Conservation (phyloP, 176 grass and related monocot genomes). For the Saccharum spontaneum region DNA sequence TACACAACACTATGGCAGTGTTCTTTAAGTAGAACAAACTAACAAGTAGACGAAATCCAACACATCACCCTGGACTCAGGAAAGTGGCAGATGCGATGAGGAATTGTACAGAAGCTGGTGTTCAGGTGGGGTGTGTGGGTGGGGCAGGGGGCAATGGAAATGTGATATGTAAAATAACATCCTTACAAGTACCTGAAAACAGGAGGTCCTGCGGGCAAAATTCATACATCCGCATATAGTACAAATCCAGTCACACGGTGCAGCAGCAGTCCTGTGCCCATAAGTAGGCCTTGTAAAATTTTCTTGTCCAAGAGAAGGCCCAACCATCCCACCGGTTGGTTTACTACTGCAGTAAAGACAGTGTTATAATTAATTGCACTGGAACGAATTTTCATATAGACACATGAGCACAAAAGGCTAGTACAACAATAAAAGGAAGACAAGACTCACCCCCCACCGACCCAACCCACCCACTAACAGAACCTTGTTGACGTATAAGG, state of each 20-base stretch:
- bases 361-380: conserved; percentile 30
- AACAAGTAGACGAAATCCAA: background rate
- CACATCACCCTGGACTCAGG: background rate
- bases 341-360: conserved; percentile 78
- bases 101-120: background rate
- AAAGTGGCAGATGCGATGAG: background rate
- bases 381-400: background rate
- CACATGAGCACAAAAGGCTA: conserved; percentile 21
- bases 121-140: background rate
- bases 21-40: background rate
- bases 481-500: background rate
- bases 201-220: conserved; percentile 92
- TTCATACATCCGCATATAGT: conserved; percentile 93
- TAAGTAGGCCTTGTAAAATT: conserved; percentile 47
- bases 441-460: background rate
- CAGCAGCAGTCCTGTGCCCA: conserved; percentile 58
- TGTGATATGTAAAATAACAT: background rate
- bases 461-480: background rate
- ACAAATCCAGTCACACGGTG: conserved; percentile 96
- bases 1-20: background rate
- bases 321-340: conserved; percentile 65
- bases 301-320: conserved; percentile 61
- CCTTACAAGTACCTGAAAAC: conserved; percentile 72
- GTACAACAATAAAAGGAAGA: background rate
- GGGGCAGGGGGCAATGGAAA: background rate